These are phyloP conservation scores for Lophium mytilinum DNA, from an alignment of 495 filamentous ascomycete genomes.

Conservation along the genomic window DNA sequence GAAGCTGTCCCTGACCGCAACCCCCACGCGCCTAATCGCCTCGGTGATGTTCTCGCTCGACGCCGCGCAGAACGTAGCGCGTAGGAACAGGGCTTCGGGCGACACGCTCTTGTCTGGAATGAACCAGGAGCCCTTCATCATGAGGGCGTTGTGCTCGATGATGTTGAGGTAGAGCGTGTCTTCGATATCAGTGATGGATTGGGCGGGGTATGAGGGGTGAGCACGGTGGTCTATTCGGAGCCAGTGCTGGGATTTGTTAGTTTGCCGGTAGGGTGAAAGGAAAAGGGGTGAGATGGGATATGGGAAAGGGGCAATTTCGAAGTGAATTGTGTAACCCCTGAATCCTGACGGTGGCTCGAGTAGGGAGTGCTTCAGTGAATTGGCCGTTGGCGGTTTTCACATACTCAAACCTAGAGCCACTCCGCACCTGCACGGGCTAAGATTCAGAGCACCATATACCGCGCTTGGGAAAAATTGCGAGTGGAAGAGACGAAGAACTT, in stretches of 20 bases:
- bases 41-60: conserved; percentile 64
- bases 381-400: too few species aligned
- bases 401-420: too few species aligned
- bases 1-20: conserved; percentile 60
- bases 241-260: conserved; percentile 56
- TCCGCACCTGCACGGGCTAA: too few species aligned
- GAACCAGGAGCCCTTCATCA: conserved; percentile 87
- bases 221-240: conserved; percentile 64
- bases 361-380: too few species aligned
- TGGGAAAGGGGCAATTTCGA: neutral
- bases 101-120: conserved; percentile 47
- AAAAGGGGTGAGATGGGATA: conserved; percentile 1
- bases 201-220: conserved; percentile 51
- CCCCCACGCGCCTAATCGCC: conserved; percentile 68
- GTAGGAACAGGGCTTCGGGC: conserved; percentile 66
- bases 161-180: conserved; percentile 71
- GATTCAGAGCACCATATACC: too few species aligned
- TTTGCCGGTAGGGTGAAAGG: conserved; percentile 7
- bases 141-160: conserved; percentile 62
- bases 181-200: conserved; percentile 62
- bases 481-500: conserved; percentile 36
- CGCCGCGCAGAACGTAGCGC: conserved; percentile 81
- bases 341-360: too few species aligned
- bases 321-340: too few species aligned
- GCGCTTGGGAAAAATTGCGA: too few species aligned